Conservation (phyloP, 1,139 yeast species). For the Candida frijolesensis region DNA sequence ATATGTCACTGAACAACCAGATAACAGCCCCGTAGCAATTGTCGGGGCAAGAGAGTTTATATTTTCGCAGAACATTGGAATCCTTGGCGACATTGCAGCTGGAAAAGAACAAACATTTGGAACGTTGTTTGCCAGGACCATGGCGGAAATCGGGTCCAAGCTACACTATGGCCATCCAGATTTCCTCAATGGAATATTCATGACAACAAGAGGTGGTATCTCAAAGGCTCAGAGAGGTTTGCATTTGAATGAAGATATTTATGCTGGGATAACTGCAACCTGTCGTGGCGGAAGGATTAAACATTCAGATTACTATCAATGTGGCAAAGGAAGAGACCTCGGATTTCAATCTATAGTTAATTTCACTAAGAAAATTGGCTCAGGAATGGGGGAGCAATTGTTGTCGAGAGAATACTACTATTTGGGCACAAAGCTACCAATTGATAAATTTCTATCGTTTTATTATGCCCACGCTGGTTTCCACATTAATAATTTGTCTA, state of each 20-base stretch:
- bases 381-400: constrained; percentile 94
- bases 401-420: constrained; percentile 83
- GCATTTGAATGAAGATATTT: constrained; percentile 86
- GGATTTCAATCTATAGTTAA: constrained; percentile 85
- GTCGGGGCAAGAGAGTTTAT: constrained; percentile 89
- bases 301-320: constrained; percentile 85
- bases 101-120: constrained; percentile 95
- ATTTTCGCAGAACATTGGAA: constrained; percentile 83
- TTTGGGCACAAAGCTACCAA: constrained; percentile 75
- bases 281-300: constrained; percentile 84
- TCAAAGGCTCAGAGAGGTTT: constrained; percentile 88
- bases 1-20: constrained; percentile 27
- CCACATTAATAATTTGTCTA: constrained; percentile 80
- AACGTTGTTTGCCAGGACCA: constrained; percentile 80
- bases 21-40: constrained; percentile 65
- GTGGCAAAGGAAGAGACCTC: constrained; percentile 89
- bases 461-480: constrained; percentile 94
- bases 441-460: constrained; percentile 80
- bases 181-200: constrained; percentile 77
- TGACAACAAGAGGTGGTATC: constrained; percentile 90
- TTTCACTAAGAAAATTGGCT: constrained; percentile 87
- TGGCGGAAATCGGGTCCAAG: constrained; percentile 86
- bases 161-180: constrained; percentile 94
- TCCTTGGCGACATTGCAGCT: constrained; percentile 89
- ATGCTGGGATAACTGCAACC: constrained; percentile 86